Evolutionary conservation across 441 rosid species (phyloP).

Genomic region (Dalechampia spathulata): DNA sequence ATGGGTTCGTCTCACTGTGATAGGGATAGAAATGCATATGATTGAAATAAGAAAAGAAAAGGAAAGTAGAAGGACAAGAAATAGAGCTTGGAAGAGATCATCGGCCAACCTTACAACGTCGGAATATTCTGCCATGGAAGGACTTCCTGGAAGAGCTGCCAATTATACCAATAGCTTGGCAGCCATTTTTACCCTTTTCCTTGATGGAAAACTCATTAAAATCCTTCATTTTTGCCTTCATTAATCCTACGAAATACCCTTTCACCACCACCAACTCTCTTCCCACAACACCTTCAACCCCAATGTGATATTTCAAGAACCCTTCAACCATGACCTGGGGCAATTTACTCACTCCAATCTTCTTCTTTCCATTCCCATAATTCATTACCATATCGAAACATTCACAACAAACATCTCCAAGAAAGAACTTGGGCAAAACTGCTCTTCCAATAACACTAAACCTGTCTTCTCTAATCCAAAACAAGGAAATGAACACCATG

Average conservation of each 20-base stretch:
- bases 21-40: no score
- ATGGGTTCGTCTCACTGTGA: no score
- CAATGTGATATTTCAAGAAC: conserved; percentile 47
- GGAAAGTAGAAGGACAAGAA: no score
- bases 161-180: background rate
- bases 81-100: background rate
- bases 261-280: conserved; percentile 36
- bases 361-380: conserved; percentile 21
- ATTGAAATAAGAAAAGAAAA: no score
- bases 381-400: conserved; percentile 39
- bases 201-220: conserved; percentile 8
- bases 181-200: conserved; percentile 1
- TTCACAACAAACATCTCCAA: conserved; percentile 51
- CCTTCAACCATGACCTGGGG: conserved; percentile 60
- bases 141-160: background rate
- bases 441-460: conserved; percentile 30
- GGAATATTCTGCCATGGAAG: background rate
- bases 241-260: conserved; percentile 42
- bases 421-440: conserved; percentile 54
- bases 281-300: conserved; percentile 41
- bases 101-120: conserved; percentile 1
- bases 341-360: conserved; percentile 43
- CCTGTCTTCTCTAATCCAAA: conserved; percentile 31
- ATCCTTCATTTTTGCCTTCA: conserved; percentile 21
- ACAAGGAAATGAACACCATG: conserved; percentile 50